Conservation (phyloP, 306 rosid genomes). For the Medicago ruthenica region DNA sequence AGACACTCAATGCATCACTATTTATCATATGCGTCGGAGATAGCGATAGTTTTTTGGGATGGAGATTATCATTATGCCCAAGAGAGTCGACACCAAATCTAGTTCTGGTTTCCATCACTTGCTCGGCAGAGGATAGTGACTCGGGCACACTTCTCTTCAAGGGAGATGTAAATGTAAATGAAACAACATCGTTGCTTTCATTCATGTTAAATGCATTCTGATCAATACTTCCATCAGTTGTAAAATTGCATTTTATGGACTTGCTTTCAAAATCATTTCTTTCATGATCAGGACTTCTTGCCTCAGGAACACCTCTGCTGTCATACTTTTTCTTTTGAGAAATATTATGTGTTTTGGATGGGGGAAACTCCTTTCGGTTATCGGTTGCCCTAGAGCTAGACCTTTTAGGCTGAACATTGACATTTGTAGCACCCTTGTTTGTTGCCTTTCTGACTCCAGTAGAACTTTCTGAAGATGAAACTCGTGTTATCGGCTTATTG, state of each 20-base stretch:
- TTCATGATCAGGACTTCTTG: conserved; percentile 46
- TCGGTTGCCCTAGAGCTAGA: conserved; percentile 49
- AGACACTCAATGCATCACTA: conserved; percentile 71
- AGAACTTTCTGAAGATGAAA: conserved; percentile 50
- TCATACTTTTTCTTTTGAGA: conserved; percentile 51
- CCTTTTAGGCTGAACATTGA: conserved; percentile 55
- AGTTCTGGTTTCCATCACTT: conserved; percentile 45
- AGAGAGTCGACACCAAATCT: conserved; percentile 49
- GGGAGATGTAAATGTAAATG: conserved; percentile 90
- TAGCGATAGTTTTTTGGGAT: conserved; percentile 47
- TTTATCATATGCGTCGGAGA: conserved; percentile 59
- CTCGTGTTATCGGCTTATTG: conserved; percentile 48
- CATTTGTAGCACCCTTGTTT: conserved; percentile 52
- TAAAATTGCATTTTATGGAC: conserved; percentile 62
- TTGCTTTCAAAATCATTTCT: conserved; percentile 48
- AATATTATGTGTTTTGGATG: conserved; percentile 46
- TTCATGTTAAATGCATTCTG: conserved; percentile 55
- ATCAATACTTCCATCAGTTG: conserved; percentile 53
- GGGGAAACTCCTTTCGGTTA: conserved; percentile 51
- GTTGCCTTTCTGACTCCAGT: conserved; percentile 49
- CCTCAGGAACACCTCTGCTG: conserved; percentile 48
- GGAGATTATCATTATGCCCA: conserved; percentile 46
- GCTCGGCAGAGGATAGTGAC: conserved; percentile 47
- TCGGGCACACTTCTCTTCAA: conserved; percentile 60
- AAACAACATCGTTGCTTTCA: conserved; percentile 71